Evolutionary conservation across 2,329 filamentous ascomycete genomes (phyloP).

Genomic region (Fusarium sarcochroum): DNA sequence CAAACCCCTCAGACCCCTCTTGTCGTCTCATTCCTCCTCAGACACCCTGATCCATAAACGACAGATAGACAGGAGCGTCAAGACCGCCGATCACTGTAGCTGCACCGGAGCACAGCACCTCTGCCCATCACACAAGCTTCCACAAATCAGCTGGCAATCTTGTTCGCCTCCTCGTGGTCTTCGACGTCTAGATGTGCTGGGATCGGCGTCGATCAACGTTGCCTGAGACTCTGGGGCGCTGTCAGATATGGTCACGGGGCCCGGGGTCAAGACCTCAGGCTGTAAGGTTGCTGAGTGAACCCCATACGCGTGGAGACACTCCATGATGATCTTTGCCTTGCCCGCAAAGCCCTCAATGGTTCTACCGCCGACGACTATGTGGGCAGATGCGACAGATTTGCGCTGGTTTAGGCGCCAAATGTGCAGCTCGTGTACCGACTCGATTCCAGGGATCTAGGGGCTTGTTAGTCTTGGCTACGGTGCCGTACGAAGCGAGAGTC

Average conservation of each 20-base stretch:
- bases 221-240: slow-evolving; percentile 18
- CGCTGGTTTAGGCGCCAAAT: slow-evolving; percentile 81
- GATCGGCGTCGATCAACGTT: slow-evolving; percentile 23
- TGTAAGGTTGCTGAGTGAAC: slow-evolving; percentile 81
- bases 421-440: slow-evolving; percentile 79
- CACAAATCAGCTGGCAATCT: slow-evolving; percentile 66
- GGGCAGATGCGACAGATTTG: slow-evolving; percentile 78
- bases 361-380: slow-evolving; percentile 73
- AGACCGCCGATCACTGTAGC: slow-evolving; percentile 37
- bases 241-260: slow-evolving; percentile 28
- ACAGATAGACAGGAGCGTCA: slow-evolving; percentile 16
- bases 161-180: slow-evolving; percentile 45
- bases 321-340: slow-evolving; percentile 72
- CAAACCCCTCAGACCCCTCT: slow-evolving; percentile 33
- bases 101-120: slow-evolving; percentile 61
- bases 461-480: slow-evolving; percentile 31
- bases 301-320: slow-evolving; percentile 81
- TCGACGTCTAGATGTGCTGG: slow-evolving; percentile 22
- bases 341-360: slow-evolving; percentile 71
- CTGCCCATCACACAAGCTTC: slow-evolving; percentile 64
- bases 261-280: slow-evolving; percentile 64
- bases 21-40: slow-evolving; percentile 14
- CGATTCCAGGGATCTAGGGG: slow-evolving; percentile 73
- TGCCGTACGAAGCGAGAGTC: neutral
- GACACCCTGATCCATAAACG: neutral